Evolutionary conservation across 345 rosid genomes (phyloP).

Genomic region (Aegle marmelos): DNA sequence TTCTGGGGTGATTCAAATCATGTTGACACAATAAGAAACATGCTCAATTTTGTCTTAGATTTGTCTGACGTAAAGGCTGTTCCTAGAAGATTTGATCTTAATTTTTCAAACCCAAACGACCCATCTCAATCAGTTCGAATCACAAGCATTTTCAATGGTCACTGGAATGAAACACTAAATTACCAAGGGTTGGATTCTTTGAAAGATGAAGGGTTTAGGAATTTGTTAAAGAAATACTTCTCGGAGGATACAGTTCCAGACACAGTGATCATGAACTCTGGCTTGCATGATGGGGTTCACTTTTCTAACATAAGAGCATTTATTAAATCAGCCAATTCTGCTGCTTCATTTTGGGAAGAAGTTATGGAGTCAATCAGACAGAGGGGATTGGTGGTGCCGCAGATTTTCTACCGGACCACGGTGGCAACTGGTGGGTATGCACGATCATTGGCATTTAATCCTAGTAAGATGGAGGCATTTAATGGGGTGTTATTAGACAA

Average conservation of each 20-base stretch:
- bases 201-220: constrained; percentile 53
- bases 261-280: constrained; percentile 79
- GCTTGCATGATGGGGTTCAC: constrained; percentile 83
- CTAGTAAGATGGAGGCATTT: constrained; percentile 82
- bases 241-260: constrained; percentile 66
- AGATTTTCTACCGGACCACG: constrained; percentile 65
- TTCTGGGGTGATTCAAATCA: constrained; percentile 98
- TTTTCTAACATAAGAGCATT: constrained; percentile 57
- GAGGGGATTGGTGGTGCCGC: constrained; percentile 63
- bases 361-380: constrained; percentile 53
- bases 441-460: constrained; percentile 64
- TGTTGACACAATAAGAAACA: constrained; percentile 84
- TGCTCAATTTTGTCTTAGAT: constrained; percentile 73
- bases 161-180: constrained; percentile 78
- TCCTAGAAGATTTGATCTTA: constrained; percentile 83
- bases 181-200: constrained; percentile 88
- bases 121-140: constrained; percentile 67
- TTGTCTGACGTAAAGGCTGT: constrained; percentile 60
- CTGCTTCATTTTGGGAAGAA: constrained; percentile 72
- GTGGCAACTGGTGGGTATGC: constrained; percentile 92
- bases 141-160: constrained; percentile 95
- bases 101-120: constrained; percentile 63
- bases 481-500: constrained; percentile 74
- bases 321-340: constrained; percentile 54
- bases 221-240: constrained; percentile 68